A percentile compares a stretch with the other conserved stretches of the same genome.
These are phyloP conservation scores for Vararia minispora DNA, from an alignment of 768 basidiomycete genomes.

Conservation along the genomic window DNA sequence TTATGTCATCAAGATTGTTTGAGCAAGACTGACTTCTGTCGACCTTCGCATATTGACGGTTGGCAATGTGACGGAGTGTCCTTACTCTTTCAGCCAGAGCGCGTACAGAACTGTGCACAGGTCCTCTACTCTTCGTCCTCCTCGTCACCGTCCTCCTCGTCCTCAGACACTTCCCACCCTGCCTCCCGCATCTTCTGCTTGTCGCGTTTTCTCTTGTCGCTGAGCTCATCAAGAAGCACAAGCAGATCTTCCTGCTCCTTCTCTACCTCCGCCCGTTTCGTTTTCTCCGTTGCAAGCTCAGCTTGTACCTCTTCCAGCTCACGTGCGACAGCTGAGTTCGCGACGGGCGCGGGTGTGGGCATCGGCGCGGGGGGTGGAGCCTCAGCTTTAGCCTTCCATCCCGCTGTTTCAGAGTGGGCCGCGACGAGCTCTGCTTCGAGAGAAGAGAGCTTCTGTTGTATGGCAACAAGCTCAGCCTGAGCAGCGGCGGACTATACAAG, in stretches of 20 bases:
- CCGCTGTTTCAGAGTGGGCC: too few species aligned
- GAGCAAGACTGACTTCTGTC: too few species aligned
- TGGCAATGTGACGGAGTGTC: too few species aligned
- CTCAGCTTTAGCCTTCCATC: too few species aligned
- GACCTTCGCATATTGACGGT: too few species aligned
- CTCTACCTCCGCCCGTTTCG: conserved; percentile 71
- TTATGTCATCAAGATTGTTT: too few species aligned
- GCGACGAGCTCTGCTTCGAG: too few species aligned
- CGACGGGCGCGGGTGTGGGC: too few species aligned
- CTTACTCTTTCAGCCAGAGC: too few species aligned
- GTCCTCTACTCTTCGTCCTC: conserved; percentile 24
- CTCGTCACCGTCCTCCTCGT: conserved; percentile 71
- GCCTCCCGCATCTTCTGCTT: conserved; percentile 65
- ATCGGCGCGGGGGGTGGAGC: too few species aligned
- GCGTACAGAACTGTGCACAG: neutral
- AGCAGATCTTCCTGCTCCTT: conserved; percentile 96
- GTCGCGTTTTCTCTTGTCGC: conserved; percentile 73
- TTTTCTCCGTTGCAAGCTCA: conserved; percentile 42
- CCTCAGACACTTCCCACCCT: conserved; percentile 86
- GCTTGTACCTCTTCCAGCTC: conserved; percentile 43
- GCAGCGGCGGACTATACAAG: conserved; percentile 3
- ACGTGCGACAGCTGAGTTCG: too few species aligned
- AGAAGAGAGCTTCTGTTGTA: conserved; percentile 34
- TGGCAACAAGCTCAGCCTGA: conserved; percentile 27
- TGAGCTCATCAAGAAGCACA: conserved; percentile 87